phyloP scores from a whole-genome alignment of 169 alveolate genomes.

The Plasmodium blacklocki region DNA sequence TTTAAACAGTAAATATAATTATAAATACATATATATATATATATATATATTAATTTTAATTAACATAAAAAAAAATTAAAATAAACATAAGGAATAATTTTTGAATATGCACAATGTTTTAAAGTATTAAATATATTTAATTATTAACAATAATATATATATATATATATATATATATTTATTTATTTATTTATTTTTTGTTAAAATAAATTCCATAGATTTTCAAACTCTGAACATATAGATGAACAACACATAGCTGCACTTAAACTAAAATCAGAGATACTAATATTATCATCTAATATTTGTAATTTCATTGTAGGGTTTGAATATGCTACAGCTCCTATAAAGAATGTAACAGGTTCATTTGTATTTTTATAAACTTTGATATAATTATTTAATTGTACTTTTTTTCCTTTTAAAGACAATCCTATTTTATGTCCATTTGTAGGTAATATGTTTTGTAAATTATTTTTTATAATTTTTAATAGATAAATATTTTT shows the following conservation, averaged over 20 bases:
- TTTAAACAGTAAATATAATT: too few relatives aligned
- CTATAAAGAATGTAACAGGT: conserved; percentile 89
- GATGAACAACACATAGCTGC: conserved; percentile 92
- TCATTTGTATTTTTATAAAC: conserved; percentile 76
- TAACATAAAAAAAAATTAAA: too few relatives aligned
- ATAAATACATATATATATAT: too few relatives aligned
- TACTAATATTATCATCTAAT: conserved; percentile 86
- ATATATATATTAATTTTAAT: too few relatives aligned
- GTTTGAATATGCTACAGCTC: conserved; percentile 91
- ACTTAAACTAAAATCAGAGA: conserved; percentile 88
- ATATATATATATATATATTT: too few relatives aligned
- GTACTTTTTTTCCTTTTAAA: conserved; percentile 83
- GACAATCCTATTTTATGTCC: conserved; percentile 88
- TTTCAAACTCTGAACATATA: conserved; percentile 87
- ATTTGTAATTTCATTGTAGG: conserved; percentile 84
- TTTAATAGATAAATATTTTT: conserved; percentile 83
- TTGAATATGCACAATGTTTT: too few relatives aligned
- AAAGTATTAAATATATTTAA: too few relatives aligned
- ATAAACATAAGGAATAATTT: too few relatives aligned
- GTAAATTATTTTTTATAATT: conserved; percentile 88
- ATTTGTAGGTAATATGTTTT: conserved; percentile 86
- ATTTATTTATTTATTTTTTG: too few relatives aligned
- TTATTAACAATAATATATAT: too few relatives aligned
- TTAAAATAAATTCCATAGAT: conserved; percentile 78
- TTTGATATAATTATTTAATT: conserved; percentile 80